Evolutionary conservation across 176 grass and related monocot species (phyloP).

Genomic region (Zea mays): DNA sequence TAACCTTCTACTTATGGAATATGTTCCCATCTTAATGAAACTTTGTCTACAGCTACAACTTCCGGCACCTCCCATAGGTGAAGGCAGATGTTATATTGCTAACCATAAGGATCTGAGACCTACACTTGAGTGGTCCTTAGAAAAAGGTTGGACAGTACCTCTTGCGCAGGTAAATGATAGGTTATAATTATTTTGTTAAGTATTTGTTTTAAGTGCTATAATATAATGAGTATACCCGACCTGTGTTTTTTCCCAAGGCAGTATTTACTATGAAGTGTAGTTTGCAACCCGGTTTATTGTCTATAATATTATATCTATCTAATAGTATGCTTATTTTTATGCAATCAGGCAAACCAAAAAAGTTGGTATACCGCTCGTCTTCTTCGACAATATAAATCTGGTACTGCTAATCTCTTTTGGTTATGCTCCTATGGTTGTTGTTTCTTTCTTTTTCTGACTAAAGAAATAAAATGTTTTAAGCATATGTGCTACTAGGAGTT

Average conservation of each 20-base stretch:
- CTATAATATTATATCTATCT: neutral
- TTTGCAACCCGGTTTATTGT: too few relatives aligned
- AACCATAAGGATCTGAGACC: slow-evolving; percentile 43
- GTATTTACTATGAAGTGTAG: too few relatives aligned
- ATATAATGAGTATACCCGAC: too few relatives aligned
- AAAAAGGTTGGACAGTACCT: slow-evolving; percentile 36
- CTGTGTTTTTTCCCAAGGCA: too few relatives aligned
- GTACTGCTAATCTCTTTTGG: slow-evolving; percentile 25
- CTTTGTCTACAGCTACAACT: slow-evolving; percentile 27
- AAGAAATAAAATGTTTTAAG: neutral
- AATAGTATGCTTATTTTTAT: slow-evolving; percentile 33
- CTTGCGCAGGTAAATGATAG: too few relatives aligned
- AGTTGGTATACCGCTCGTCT: slow-evolving; percentile 29
- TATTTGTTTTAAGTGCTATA: too few relatives aligned
- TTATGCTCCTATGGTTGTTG: slow-evolving; percentile 8
- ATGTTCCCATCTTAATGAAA: neutral
- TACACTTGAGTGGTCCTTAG: slow-evolving; percentile 46
- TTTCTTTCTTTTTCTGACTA: neutral
- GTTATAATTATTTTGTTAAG: too few relatives aligned
- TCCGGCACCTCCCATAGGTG: slow-evolving; percentile 35
- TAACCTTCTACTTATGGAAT: neutral
- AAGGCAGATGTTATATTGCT: slow-evolving; percentile 23
- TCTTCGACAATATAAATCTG: slow-evolving; percentile 29
- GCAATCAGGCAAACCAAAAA: slow-evolving; percentile 32
- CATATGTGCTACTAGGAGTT: neutral